Base-by-base conservation (phyloP, 2,329 filamentous ascomycete species). In the Curvularia sp. region DNA sequence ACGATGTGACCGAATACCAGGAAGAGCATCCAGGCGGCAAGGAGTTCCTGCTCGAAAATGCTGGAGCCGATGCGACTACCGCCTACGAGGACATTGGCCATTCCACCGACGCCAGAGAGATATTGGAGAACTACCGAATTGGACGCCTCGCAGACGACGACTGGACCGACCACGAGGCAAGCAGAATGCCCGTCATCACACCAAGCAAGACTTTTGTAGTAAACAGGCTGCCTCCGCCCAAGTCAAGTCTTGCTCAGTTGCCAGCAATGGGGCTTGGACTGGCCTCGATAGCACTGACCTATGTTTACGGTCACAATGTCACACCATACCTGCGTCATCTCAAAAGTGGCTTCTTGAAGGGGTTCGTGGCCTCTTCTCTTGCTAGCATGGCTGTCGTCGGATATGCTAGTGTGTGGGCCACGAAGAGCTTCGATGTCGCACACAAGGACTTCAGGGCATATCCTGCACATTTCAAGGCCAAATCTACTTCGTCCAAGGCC, bases 1-100 rank as follows among this genome's bases (percentile, higher is more conserved):
- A 87, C 66, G 77, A 88, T 69, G 77, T 88, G 10, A 83, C 86
- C 1, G 79, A 82, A 42, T 89, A 88, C 62, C 61, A 85, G 1
- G 75, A 83, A 31, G 86, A 88, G 55, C 87, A 89, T 61, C 87
- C 87, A 1, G 70, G 71, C 12, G 80, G 80, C 13, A 68, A 69
- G 24, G 79, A 80, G 7, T 72, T 79, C 13, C 68, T 82, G 0
- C 49, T 76, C 18, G 79, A 82, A 28, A 67, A 76, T 31, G 80
- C 78, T 28, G 80, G 80, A n/a, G 70, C 68, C 33, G 80, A 82
- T 60, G 80, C 78, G 0, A 81, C 79, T 0, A 71, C 62, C 8
- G 79, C 74, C 4, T 82, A 79, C 60, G 77, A 82, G 18, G 77
- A 80, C 33, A 75, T 78, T 31, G 79, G 81, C 5, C 81, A 83